Evolutionary conservation across 495 filamentous ascomycete species (phyloP), one percentile per base, ranked within the genome.

Genomic region (Annulohypoxylon maeteangense): DNA sequence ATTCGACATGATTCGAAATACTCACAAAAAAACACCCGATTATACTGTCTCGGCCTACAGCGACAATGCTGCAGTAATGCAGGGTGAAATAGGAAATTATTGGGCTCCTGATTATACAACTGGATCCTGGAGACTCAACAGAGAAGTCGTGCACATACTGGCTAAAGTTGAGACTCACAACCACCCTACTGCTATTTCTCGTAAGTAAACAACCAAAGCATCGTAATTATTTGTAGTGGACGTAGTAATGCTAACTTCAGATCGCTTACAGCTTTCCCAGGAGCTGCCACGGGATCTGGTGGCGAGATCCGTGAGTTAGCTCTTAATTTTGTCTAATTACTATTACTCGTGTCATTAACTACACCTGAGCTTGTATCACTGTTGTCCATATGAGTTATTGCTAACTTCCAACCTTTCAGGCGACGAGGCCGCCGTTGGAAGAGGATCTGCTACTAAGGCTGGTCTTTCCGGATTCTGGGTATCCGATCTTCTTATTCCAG

Each of bases 121-220:
- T 2, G 92, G 93, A 6, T 89, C 91, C 69, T 99, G 95, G 95
- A 90, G 82, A 69, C 86, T 92, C 64, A 92, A 88, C n/a, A 94
- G 92, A 75, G 95, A 99, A 81, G 81, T 86, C 25, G 90, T 98
- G 8, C 92, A 98, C 76, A 90, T 94, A 74, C 81, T 98, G n/a
- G 89, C 87, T 71, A 99, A 99, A 82, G 95, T 98, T 12, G 95
- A 99, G 80, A 97, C 95, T 0, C 95, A 99, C 81, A 98, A 98
- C 78, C 95, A 99, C 75, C 95, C 95, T 20, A 98, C 95, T 12
- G 95, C 94, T 7, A 94, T 99, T 57, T 97, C 95, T 4, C 94
- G 70, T 73, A 25, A 66, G 70, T 66, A 40, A n/a, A 27, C 27
- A 40, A 18, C 16, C 18, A 27, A 12, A 1, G 4, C 20, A 3